Base-by-base conservation (phyloP, 345 rosid genomes). In the Populus alba region DNA sequence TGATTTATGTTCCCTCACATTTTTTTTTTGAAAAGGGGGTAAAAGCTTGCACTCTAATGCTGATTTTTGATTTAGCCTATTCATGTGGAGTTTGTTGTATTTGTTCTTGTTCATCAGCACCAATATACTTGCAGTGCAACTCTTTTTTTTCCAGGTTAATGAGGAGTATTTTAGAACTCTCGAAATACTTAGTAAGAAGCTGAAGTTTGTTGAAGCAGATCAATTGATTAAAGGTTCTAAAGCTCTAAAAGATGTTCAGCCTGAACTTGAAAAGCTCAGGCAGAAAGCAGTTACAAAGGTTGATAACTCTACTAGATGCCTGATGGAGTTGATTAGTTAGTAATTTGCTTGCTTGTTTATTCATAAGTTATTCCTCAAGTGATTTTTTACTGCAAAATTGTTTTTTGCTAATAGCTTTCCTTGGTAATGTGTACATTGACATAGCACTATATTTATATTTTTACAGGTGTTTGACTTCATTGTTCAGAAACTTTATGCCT, bases 261-360 rank as follows among this genome's bases (percentile, higher is more conserved):
- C 97, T 25, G 99, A 96, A 87, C 98, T 96, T 75, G 98, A 94
- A 86, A 94, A 92, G 87, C 93, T 96, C 43, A 86, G 98, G 78
- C 98, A 94, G 81, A 96, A 92, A 86, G 97, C 98, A 72, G 92
- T 96, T 83, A 88, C 98, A 20, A 96, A 94, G 98, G 99, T 96
- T 72, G 72, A 75, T 72, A 29, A 12, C 73, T 72, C 22, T 71
- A n/a, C 66, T 2, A 41, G 38, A 71, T 76, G 41, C 76, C 33
- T 47, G 25, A 45, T 72, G 41, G 18, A 70, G 71, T 73, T 70
- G 5, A 68, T 66, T 57, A 75, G 23, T 41, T 59, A 20, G 12
- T 76, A 29, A 29, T 72, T 37, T 12, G 39, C 70, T 49, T 41
- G n/a, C 39, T 75, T 45, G 4, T 65, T 23, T 29, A 7, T 27